Conservation (phyloP, 176 grass and related monocot species). For the Paspalum notatum region DNA sequence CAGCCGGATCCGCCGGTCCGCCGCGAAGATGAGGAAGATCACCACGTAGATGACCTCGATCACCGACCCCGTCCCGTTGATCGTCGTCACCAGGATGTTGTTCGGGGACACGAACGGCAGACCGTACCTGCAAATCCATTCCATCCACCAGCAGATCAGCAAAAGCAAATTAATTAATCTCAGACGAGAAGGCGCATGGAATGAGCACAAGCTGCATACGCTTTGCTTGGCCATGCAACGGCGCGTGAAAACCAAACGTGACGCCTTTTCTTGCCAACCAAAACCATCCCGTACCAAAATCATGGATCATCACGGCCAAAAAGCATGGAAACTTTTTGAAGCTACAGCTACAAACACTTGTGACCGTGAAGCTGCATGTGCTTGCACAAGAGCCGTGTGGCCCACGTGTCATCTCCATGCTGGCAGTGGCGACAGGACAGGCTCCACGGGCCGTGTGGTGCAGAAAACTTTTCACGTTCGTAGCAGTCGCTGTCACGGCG, state of each 20-base stretch:
- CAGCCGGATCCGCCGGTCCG: conserved; percentile 37
- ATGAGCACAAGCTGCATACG: no score
- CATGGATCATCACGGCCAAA: background rate
- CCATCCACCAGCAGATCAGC: no score
- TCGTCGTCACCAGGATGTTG: conserved; percentile 89
- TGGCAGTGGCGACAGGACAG: conserved; percentile 32
- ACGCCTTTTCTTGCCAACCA: background rate
- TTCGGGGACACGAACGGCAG: conserved; percentile 90
- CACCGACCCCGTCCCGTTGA: conserved; percentile 78
- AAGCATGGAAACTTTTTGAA: background rate
- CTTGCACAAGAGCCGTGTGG: background rate
- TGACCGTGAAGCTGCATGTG: conserved; percentile 41
- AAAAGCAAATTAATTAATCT: no score
- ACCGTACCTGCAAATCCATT: conserved; percentile 59
- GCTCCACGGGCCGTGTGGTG: background rate
- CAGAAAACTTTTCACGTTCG: background rate
- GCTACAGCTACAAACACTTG: conserved; percentile 16
- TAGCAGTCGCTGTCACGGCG: conserved; percentile 22
- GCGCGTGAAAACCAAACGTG: conserved; percentile 2
- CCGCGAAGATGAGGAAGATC: conserved; percentile 88
- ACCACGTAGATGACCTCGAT: conserved; percentile 91
- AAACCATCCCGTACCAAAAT: conserved; percentile 1
- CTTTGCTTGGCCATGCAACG: background rate
- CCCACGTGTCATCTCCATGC: conserved; percentile 34
- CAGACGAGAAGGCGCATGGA: no score